phyloP scores from a whole-genome alignment of 2,329 filamentous ascomycete species.

The Aureobasidium sp. region DNA sequence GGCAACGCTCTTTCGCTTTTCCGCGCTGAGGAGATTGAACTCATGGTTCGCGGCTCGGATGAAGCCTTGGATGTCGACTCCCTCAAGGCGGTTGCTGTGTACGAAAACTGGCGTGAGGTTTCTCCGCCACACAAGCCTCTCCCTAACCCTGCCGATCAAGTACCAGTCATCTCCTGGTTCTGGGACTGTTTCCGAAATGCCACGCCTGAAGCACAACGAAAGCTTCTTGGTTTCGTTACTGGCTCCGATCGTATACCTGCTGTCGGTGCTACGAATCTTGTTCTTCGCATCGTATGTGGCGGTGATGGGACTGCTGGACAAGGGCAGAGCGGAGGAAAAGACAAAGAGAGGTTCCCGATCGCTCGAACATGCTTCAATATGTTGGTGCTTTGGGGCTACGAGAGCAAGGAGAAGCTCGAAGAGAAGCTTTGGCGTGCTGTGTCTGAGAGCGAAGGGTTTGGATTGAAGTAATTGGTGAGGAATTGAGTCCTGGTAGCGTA shows the following conservation, averaged over 20 bases:
- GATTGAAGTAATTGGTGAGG: conserved; percentile 54
- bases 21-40: conserved; percentile 82
- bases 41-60: conserved; percentile 76
- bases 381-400: conserved; percentile 66
- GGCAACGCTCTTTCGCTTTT: conserved; percentile 83
- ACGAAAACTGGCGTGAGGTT: conserved; percentile 64
- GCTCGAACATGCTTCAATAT: conserved; percentile 89
- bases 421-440: conserved; percentile 74
- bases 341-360: conserved; percentile 66
- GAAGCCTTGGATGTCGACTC: conserved; percentile 71
- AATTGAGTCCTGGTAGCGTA: background rate
- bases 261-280: conserved; percentile 70
- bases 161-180: conserved; percentile 73
- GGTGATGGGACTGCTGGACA: conserved; percentile 44
- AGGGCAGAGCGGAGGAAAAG: conserved; percentile 35
- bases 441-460: conserved; percentile 86
- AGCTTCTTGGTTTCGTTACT: conserved; percentile 76
- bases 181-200: conserved; percentile 71
- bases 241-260: conserved; percentile 86
- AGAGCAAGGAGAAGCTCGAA: conserved; percentile 57
- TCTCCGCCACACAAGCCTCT: conserved; percentile 21
- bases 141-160: conserved; percentile 42
- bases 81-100: conserved; percentile 66
- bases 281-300: conserved; percentile 66
- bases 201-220: conserved; percentile 59